A percentile compares a stretch with the other conserved stretches of the same genome.
Evolutionary conservation across 1,284 basidiomycete genomes (phyloP).

Genomic region (Boletellus sp.): DNA sequence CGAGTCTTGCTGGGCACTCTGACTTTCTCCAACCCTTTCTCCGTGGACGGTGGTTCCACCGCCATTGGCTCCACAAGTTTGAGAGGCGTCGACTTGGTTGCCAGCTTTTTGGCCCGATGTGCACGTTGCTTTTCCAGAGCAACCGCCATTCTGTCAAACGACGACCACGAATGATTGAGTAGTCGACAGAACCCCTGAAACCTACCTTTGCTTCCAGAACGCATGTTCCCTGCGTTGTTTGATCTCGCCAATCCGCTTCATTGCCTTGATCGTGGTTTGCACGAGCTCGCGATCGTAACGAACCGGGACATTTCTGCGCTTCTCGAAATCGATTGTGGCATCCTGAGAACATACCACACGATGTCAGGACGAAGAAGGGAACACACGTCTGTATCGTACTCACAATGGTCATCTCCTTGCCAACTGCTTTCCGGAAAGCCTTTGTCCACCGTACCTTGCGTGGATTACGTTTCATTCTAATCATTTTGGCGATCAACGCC

Average conservation of each 20-base stretch:
- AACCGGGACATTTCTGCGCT: conserved; percentile 95
- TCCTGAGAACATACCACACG: conserved; percentile 56
- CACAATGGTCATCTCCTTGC: conserved; percentile 99
- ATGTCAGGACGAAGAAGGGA: neutral
- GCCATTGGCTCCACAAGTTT: conserved; percentile 71
- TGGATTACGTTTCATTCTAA: conserved; percentile 98
- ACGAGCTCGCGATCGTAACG: conserved; percentile 96
- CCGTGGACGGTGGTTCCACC: conserved; percentile 41
- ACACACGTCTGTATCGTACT: conserved; percentile 31
- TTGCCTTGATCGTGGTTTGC: conserved; percentile 93
- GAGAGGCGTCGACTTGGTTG: conserved; percentile 56
- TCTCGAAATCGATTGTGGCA: conserved; percentile 99
- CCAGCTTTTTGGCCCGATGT: conserved; percentile 62
- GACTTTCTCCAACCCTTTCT: conserved; percentile 74
- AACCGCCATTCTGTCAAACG: conserved; percentile 67
- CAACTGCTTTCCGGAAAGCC: conserved; percentile 97
- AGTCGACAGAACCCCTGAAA: conserved; percentile 8
- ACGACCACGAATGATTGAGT: conserved; percentile 2
- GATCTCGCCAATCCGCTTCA: conserved; percentile 95
- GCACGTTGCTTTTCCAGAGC: conserved; percentile 69
- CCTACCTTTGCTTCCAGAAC: conserved; percentile 94
- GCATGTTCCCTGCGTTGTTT: conserved; percentile 87
- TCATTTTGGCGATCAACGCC: conserved; percentile 4
- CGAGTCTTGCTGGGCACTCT: conserved; percentile 66
- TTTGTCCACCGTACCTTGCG: conserved; percentile 99